Base-by-base conservation (phyloP, 371 early-diverging fungal genomes). In the Lichtheimia hyalospora region DNA sequence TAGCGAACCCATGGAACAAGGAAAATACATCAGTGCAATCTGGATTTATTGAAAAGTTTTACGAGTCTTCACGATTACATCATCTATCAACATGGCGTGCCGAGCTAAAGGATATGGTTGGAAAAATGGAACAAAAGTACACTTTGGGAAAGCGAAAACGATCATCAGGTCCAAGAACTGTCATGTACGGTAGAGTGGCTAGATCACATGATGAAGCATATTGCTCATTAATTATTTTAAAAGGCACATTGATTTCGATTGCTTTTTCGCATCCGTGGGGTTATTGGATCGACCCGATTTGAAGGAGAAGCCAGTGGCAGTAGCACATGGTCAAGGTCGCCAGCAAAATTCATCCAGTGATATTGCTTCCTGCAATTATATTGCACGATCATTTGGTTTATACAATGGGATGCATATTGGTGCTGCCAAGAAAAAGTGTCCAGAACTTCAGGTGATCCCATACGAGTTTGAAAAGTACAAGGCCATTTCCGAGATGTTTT, bases 161-260 rank as follows among this genome's bases (percentile, higher is more conserved):
- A 5, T 21, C 4, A 25, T 49, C 66, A 5, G 60, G 40, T 0
- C 49, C 40, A 52, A 67, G 70, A 12, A 61, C 67, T 25, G 58
- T 74, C 56, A 73, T 77, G 75, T 71, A 71, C n/a, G n/a, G n/a
- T n/a, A n/a, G n/a, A n/a, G n/a, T n/a, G n/a, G n/a, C n/a, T n/a
- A n/a, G n/a, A n/a, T n/a, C n/a, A n/a, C n/a, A n/a, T n/a, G 4
- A 27, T 27, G 27, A 0, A 27, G 5, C 27, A 0, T 27, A 1
- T 8, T 34, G 2, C 10, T 34, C 34, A 34, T 34, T 8, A 8
- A 25, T 34, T 6, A 34, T 8, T 0, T 10, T 10, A 1, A 27
- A 48, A 87, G 92, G 86, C 96, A 97, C 67, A 73, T 95, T 18
- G 98, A 96, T 65, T 89, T 97, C 70, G 98, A 97, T 74, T 93